Conservation (phyloP, 176 grass and related monocot genomes). For the Echinochloa phyllopogon region DNA sequence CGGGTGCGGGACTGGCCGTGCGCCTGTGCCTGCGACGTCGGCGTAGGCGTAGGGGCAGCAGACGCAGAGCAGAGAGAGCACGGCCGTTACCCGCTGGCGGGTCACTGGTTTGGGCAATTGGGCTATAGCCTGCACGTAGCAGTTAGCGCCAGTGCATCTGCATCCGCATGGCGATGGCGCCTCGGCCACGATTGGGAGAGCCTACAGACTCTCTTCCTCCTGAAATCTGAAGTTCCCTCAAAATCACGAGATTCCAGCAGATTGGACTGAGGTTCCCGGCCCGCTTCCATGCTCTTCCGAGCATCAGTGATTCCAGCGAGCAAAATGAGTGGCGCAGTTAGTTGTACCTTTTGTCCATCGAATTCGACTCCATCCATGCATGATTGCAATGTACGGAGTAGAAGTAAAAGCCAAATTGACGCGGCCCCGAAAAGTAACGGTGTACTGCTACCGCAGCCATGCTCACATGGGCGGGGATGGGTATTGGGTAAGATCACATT, state of each 20-base stretch:
- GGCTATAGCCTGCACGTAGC: not conserved
- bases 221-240: not conserved
- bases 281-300: too few relatives aligned
- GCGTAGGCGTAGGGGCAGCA: not conserved
- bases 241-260: too few relatives aligned
- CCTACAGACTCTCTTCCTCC: not conserved
- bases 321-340: not conserved
- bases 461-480: not conserved
- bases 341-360: not conserved
- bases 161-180: not conserved
- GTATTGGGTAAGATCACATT: not conserved
- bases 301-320: too few relatives aligned
- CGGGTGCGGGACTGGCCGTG: constrained; percentile 1
- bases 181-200: not conserved
- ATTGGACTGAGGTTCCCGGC: too few relatives aligned
- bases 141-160: too few relatives aligned
- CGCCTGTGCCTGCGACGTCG: constrained; percentile 9
- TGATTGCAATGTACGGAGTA: too few relatives aligned
- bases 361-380: not conserved
- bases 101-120: not conserved
- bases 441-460: too few relatives aligned
- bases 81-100: not conserved
- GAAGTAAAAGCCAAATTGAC: not conserved
- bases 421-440: not conserved
- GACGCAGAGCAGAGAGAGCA: not conserved